phyloP scores from a whole-genome alignment of 768 basidiomycete genomes.

The Leccinum aurantiacum region DNA sequence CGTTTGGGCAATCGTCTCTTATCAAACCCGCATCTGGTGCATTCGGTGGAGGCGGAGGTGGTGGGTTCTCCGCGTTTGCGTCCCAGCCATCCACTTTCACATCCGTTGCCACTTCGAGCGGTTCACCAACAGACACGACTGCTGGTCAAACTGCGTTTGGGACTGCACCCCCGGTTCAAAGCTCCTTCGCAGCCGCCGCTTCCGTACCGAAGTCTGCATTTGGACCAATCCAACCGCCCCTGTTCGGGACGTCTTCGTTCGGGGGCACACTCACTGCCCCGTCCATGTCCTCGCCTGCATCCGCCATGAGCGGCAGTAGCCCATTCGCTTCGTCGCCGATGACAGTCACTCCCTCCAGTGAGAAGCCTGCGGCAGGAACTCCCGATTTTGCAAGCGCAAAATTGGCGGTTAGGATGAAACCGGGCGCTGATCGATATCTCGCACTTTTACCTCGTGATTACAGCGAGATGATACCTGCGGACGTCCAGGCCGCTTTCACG shows the following conservation, averaged over 20 bases:
- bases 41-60: slow-evolving; percentile 44
- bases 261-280: slow-evolving; percentile 21
- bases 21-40: slow-evolving; percentile 54
- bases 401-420: slow-evolving; percentile 36
- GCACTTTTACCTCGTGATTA: slow-evolving; percentile 59
- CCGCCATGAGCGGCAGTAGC: slow-evolving; percentile 21
- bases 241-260: slow-evolving; percentile 30
- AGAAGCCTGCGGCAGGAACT: slow-evolving; percentile 21
- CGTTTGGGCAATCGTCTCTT: slow-evolving; percentile 39
- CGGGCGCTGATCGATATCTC: slow-evolving; percentile 57
- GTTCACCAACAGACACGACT: slow-evolving; percentile 2
- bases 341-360: slow-evolving; percentile 19
- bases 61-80: slow-evolving; percentile 55
- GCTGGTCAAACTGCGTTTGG: slow-evolving; percentile 26
- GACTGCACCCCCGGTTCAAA: slow-evolving; percentile 14
- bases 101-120: slow-evolving; percentile 10
- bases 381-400: slow-evolving; percentile 40
- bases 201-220: slow-evolving; percentile 21
- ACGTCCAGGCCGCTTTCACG: slow-evolving; percentile 53
- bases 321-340: slow-evolving; percentile 31
- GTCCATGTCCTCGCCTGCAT: slow-evolving; percentile 14
- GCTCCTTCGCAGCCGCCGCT: slow-evolving; percentile 17
- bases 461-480: slow-evolving; percentile 49
- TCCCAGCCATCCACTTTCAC: slow-evolving; percentile 46
- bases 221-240: slow-evolving; percentile 16